A percentile compares a stretch with the other conserved stretches of the same genome.
phyloP scores from a whole-genome alignment of 2,329 filamentous ascomycete species.

The Magnaporthiopsis incrustans region DNA sequence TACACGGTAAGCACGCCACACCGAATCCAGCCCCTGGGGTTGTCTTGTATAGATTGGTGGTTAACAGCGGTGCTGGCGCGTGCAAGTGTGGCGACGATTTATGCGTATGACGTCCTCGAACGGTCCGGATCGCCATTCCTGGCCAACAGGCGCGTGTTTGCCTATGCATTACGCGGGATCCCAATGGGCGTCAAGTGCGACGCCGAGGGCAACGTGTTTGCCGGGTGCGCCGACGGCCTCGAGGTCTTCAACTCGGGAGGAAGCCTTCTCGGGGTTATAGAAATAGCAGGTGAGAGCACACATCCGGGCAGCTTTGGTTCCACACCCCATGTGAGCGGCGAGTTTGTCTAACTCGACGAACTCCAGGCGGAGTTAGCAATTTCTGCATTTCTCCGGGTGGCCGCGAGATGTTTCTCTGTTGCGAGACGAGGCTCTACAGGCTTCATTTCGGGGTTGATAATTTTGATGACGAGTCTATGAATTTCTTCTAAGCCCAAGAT shows the following conservation, averaged over 20 bases:
- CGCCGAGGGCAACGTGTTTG: slow-evolving; percentile 34
- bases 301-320: not conserved
- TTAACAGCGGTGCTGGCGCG: slow-evolving; percentile 3
- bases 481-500: not conserved
- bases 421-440: slow-evolving; percentile 37
- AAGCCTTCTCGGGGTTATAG: slow-evolving; percentile 32
- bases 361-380: slow-evolving; percentile 31
- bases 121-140: slow-evolving; percentile 31
- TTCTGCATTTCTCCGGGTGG: slow-evolving; percentile 33
- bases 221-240: slow-evolving; percentile 39
- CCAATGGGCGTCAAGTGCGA: slow-evolving; percentile 36
- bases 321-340: not conserved
- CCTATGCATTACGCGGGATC: slow-evolving; percentile 36
- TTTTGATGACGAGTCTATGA: not conserved
- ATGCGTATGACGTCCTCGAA: slow-evolving; percentile 38
- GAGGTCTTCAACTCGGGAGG: slow-evolving; percentile 39
- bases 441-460: slow-evolving; percentile 22
- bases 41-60: not conserved
- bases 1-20: slow-evolving; percentile 17
- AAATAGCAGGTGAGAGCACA: slow-evolving; percentile 23
- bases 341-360: not conserved
- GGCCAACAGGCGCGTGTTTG: slow-evolving; percentile 42
- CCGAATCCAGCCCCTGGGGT: too few relatives aligned
- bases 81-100: slow-evolving; percentile 28
- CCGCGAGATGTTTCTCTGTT: slow-evolving; percentile 36